Evolutionary conservation across 2,329 filamentous ascomycete species (phyloP).

Genomic region (Aspergillus japonicus): DNA sequence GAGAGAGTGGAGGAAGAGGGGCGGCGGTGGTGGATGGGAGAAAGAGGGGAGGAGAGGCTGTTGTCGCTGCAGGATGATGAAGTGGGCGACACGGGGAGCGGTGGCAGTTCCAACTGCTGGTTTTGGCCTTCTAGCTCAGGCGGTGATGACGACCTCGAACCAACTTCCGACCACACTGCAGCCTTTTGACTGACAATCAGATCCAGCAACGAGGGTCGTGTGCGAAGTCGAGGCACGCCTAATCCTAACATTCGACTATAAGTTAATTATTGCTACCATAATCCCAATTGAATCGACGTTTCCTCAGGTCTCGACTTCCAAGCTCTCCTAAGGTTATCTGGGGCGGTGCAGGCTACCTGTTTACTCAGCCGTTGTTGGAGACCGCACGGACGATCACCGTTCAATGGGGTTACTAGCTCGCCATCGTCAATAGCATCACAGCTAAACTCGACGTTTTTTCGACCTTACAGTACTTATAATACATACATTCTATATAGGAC

Average conservation of each 20-base stretch:
- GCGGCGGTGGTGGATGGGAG: constrained; percentile 19
- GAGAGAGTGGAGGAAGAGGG: constrained; percentile 23
- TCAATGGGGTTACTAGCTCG: neutral
- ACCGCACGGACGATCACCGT: neutral
- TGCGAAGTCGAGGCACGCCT: constrained; percentile 56
- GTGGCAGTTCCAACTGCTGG: constrained; percentile 33
- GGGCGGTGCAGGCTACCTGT: constrained; percentile 2
- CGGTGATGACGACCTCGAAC: constrained; percentile 31
- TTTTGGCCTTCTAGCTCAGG: constrained; percentile 36
- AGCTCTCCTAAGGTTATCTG: neutral
- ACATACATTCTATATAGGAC: no score
- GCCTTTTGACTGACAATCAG: constrained; percentile 45
- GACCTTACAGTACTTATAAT: neutral
- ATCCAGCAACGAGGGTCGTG: constrained; percentile 62
- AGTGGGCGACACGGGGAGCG: constrained; percentile 47
- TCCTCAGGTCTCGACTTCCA: neutral
- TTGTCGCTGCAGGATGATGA: constrained; percentile 28
- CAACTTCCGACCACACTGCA: constrained; percentile 8
- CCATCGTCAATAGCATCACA: neutral
- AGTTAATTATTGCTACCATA: neutral
- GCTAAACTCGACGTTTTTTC: neutral
- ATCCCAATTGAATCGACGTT: neutral
- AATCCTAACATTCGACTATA: constrained; percentile 54
- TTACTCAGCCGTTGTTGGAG: constrained; percentile 13
- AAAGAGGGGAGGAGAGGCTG: constrained; percentile 24